Conservation (phyloP, 129 eudicot genomes). For the Flaveria brownii region DNA sequence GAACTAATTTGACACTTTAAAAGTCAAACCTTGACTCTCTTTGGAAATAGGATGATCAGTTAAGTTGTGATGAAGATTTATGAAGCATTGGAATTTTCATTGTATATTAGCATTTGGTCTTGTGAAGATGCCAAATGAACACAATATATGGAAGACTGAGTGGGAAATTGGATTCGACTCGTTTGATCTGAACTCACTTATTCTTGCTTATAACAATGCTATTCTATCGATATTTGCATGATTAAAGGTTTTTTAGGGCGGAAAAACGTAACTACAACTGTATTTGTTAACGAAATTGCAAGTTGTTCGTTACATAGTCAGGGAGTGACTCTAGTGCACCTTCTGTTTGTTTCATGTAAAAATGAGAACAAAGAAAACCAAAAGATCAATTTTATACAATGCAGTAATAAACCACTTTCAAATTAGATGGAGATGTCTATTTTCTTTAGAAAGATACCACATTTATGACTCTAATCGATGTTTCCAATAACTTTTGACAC, state of each 20-base stretch:
- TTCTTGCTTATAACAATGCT: background rate
- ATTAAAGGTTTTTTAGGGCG: background rate
- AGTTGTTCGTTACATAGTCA: background rate
- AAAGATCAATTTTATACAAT: background rate
- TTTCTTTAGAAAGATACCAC: background rate
- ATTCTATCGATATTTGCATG: background rate
- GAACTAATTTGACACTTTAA: constrained; percentile 15
- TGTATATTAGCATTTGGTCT: constrained; percentile 1
- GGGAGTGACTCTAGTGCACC: background rate
- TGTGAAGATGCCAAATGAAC: background rate
- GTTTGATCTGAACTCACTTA: background rate
- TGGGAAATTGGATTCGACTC: background rate
- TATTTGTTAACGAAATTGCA: background rate
- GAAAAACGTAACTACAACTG: too few species aligned
- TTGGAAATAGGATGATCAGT: background rate
- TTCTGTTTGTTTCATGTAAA: background rate
- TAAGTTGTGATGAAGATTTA: background rate
- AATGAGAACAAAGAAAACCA: background rate
- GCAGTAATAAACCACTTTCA: background rate
- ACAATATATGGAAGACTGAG: background rate
- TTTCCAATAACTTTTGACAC: background rate
- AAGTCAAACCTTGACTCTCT: background rate
- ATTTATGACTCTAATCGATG: background rate
- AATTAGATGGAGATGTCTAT: background rate
- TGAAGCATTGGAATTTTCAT: background rate